Conservation (phyloP, 2,329 filamentous ascomycete species). For the Penicillium sp. region DNA sequence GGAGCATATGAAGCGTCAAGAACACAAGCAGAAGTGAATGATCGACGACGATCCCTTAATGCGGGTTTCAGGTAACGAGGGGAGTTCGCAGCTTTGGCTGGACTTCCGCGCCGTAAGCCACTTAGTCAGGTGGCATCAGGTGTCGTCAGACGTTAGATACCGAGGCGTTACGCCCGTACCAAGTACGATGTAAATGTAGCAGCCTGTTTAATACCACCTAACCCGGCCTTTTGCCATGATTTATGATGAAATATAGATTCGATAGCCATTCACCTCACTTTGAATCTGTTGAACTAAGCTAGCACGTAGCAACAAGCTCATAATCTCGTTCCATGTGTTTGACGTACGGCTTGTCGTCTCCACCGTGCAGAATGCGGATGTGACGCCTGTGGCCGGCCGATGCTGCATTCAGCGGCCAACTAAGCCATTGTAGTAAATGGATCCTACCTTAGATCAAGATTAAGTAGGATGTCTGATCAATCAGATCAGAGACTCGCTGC, state of each 20-base stretch:
- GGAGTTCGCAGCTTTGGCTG: neutral
- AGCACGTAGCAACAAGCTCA: neutral
- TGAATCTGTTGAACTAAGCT: too few relatives aligned
- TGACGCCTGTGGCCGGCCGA: slow-evolving; percentile 12
- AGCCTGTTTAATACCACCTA: neutral
- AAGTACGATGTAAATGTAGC: neutral
- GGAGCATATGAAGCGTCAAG: neutral
- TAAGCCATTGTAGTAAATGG: neutral
- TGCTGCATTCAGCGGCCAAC: slow-evolving; percentile 20
- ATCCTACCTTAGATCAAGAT: neutral
- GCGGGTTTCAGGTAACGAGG: slow-evolving; percentile 3
- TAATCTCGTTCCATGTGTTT: neutral
- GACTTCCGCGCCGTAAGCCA: neutral
- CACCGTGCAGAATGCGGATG: slow-evolving; percentile 25
- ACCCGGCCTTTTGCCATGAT: too few relatives aligned
- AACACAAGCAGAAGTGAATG: neutral
- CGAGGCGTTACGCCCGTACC: slow-evolving; percentile 3
- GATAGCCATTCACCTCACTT: neutral
- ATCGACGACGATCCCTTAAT: slow-evolving; percentile 1
- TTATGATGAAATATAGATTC: neutral
- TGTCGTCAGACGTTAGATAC: slow-evolving; percentile 8
- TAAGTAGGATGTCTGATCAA: neutral
- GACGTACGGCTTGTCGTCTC: slow-evolving; percentile 3
- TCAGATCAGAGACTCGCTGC: neutral
- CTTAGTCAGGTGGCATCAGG: slow-evolving; percentile 7